Evolutionary conservation across 345 rosid species (phyloP).

Genomic region (Salix viminalis): DNA sequence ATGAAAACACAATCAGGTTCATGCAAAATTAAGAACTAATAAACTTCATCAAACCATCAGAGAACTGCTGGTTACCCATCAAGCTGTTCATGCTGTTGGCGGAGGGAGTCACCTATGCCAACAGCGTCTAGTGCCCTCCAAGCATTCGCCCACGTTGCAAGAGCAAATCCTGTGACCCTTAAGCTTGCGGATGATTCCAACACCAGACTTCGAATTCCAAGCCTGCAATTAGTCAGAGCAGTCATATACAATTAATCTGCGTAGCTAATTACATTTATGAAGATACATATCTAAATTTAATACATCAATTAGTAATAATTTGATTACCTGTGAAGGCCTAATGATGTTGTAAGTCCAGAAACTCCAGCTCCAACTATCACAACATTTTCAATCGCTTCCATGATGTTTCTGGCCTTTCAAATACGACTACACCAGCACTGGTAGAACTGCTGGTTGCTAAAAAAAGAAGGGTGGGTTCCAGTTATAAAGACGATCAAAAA

Average conservation of each 20-base stretch:
- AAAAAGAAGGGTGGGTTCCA: too few species aligned
- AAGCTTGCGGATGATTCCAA: constrained; percentile 59
- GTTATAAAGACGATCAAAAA: too few species aligned
- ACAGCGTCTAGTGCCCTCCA: constrained; percentile 72
- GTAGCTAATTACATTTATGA: too few species aligned
- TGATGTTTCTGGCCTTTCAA: too few species aligned
- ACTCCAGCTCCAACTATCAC: constrained; percentile 66
- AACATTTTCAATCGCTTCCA: constrained; percentile 27
- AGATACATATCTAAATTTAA: too few species aligned
- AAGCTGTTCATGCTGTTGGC: constrained; percentile 35
- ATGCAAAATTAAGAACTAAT: too few species aligned
- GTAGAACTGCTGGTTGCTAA: too few species aligned
- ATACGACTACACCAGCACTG: too few species aligned
- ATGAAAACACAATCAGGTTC: too few species aligned
- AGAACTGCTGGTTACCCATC: constrained; percentile 22
- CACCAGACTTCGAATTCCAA: constrained; percentile 60
- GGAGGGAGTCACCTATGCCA: constrained; percentile 48
- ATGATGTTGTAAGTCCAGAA: constrained; percentile 57
- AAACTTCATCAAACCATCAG: too few species aligned
- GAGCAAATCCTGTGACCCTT: constrained; percentile 55
- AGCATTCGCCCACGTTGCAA: constrained; percentile 51
- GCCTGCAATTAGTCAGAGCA: constrained; percentile 31
- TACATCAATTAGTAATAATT: too few species aligned
- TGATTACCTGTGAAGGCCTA: constrained; percentile 56
- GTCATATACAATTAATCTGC: too few species aligned